Percentiles rank a stretch among this genome's conserved stretches.
Evolutionary conservation across 2,329 filamentous ascomycete species (phyloP).

Genomic region (Pseudocercospora vitis): DNA sequence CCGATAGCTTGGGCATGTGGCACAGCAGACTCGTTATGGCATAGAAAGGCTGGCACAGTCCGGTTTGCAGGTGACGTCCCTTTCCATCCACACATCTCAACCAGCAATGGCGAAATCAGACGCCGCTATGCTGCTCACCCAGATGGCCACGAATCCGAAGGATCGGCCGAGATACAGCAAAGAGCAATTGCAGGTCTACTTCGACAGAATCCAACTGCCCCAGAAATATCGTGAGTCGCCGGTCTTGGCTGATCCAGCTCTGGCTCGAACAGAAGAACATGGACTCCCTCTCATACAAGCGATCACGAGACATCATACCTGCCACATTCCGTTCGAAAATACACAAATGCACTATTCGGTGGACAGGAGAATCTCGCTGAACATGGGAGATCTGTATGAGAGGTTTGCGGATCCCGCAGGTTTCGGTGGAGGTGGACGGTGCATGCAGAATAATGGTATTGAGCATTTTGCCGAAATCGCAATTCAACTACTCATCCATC

Average conservation of each 20-base stretch:
- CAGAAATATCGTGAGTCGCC: conserved; percentile 14
- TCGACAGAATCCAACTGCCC: conserved; percentile 21
- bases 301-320: conserved; percentile 42
- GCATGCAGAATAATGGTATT: conserved; percentile 10
- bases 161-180: conserved; percentile 22
- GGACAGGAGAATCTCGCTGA: conserved; percentile 49
- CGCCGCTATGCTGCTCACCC: conserved; percentile 12
- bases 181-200: conserved; percentile 21
- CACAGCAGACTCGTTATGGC: no score
- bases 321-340: conserved; percentile 57
- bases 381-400: conserved; percentile 51
- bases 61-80: no score
- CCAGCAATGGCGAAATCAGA: background rate
- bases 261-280: conserved; percentile 23
- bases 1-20: background rate
- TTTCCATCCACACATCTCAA: background rate
- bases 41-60: no score
- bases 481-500: background rate
- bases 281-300: conserved; percentile 29
- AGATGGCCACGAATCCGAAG: conserved; percentile 17
- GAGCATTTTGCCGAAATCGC: conserved; percentile 36
- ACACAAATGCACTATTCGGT: conserved; percentile 55
- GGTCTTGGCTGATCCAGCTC: conserved; percentile 12
- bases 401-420: conserved; percentile 50
- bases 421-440: conserved; percentile 48